Evolutionary conservation across 805 yeast genomes (phyloP).

Genomic region (Clavispora fructus): DNA sequence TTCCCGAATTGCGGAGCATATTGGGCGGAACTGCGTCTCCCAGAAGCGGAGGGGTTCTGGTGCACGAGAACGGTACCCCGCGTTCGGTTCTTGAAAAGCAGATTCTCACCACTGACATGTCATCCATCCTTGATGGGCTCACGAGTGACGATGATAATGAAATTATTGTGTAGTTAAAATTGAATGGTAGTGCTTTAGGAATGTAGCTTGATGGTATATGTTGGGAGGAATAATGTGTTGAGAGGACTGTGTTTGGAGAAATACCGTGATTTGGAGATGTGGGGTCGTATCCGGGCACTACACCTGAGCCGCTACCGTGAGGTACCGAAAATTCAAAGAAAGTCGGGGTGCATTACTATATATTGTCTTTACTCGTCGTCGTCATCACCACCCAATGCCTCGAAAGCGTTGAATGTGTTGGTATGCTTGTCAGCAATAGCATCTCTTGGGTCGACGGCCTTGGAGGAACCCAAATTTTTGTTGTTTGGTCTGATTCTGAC

Average conservation of each 20-base stretch:
- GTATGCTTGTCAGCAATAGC: slow-evolving; percentile 63
- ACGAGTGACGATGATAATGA: slow-evolving; percentile 29
- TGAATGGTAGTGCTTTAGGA: too few species aligned
- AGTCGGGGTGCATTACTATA: slow-evolving; percentile 4
- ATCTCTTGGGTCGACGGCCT: slow-evolving; percentile 70
- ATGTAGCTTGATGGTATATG: neutral
- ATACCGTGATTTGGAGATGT: too few species aligned
- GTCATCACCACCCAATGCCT: slow-evolving; percentile 64
- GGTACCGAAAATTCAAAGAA: neutral
- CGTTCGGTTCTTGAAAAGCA: slow-evolving; percentile 29
- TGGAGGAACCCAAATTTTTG: slow-evolving; percentile 68
- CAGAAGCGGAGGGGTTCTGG: neutral
- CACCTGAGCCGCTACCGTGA: too few species aligned
- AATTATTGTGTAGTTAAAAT: slow-evolving; percentile 5
- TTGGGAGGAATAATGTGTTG: neutral
- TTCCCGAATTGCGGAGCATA: slow-evolving; percentile 11
- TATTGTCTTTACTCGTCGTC: slow-evolving; percentile 24
- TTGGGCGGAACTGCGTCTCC: slow-evolving; percentile 4
- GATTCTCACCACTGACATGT: slow-evolving; percentile 27
- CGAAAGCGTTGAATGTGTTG: slow-evolving; percentile 72
- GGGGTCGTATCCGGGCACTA: too few species aligned
- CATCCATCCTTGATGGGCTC: slow-evolving; percentile 30
- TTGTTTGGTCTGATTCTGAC: slow-evolving; percentile 64
- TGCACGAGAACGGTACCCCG: slow-evolving; percentile 6
- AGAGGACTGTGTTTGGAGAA: too few species aligned